These are phyloP conservation scores for Botryosphaeria dothidea DNA, from an alignment of 2,329 filamentous ascomycete species.

Conservation along the genomic window DNA sequence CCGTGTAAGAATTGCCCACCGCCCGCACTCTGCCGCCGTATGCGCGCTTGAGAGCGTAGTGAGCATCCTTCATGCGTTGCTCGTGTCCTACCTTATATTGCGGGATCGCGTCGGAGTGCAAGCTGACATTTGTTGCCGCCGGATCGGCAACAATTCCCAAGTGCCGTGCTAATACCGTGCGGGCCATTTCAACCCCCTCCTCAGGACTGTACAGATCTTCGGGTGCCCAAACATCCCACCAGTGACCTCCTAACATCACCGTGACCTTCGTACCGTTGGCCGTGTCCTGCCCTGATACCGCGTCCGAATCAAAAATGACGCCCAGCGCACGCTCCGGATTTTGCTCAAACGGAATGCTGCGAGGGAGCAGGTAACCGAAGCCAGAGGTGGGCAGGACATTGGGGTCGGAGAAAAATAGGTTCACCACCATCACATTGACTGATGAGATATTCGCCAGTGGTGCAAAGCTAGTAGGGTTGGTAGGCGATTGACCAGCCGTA, in stretches of 20 bases:
- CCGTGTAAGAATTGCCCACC: constrained; percentile 49
- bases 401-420: constrained; percentile 75
- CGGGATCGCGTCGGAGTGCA: constrained; percentile 77
- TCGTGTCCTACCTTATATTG: constrained; percentile 84
- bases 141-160: constrained; percentile 68
- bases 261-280: constrained; percentile 78
- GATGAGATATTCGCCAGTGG: constrained; percentile 57
- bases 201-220: constrained; percentile 61
- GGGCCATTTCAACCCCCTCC: constrained; percentile 70
- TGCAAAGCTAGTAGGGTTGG: constrained; percentile 22
- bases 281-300: constrained; percentile 57
- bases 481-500: background rate
- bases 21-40: constrained; percentile 69
- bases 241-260: constrained; percentile 92
- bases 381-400: constrained; percentile 67
- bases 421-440: constrained; percentile 88
- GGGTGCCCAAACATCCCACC: constrained; percentile 63
- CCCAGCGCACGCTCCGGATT: constrained; percentile 85
- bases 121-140: constrained; percentile 59
- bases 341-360: constrained; percentile 65
- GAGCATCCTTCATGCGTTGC: constrained; percentile 58
- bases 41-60: constrained; percentile 53
- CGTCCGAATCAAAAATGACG: constrained; percentile 86
- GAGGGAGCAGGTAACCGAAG: constrained; percentile 91
- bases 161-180: constrained; percentile 69